Evolutionary conservation across 352 stramenopile genomes (phyloP).

Genomic region (Sclerospora graminicola): DNA sequence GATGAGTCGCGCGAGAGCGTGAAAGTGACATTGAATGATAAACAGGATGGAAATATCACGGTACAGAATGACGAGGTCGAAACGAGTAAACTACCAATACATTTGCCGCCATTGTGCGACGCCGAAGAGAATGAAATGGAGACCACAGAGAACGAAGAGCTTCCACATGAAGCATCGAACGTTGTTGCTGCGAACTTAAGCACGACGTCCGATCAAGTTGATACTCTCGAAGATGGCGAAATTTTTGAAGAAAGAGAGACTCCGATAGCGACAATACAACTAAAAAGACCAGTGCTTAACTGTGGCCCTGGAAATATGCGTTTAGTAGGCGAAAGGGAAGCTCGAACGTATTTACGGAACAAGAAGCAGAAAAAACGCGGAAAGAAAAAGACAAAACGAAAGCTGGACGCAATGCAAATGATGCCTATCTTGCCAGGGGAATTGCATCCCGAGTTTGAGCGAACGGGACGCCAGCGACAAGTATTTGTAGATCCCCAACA

Average conservation of each 20-base stretch:
- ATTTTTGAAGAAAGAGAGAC: constrained; percentile 55
- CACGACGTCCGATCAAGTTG: constrained; percentile 1
- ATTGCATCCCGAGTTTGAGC: constrained; percentile 19
- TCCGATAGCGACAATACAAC: constrained; percentile 20
- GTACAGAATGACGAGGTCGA: not conserved
- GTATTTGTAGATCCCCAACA: constrained; percentile 8
- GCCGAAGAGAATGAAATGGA: constrained; percentile 18
- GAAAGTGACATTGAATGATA: constrained; percentile 4
- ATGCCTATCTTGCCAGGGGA: constrained; percentile 2
- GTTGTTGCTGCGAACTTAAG: not conserved
- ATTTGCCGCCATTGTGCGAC: not conserved
- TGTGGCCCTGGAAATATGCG: constrained; percentile 8
- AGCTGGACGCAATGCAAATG: constrained; percentile 45
- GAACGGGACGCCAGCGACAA: constrained; percentile 23
- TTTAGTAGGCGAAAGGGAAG: not conserved
- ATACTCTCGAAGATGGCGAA: constrained; percentile 55
- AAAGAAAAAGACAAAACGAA: constrained; percentile 70
- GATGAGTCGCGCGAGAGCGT: constrained; percentile 4
- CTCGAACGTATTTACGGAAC: constrained; percentile 8
- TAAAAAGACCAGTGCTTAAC: constrained; percentile 24
- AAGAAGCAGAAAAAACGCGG: constrained; percentile 73
- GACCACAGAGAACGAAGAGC: constrained; percentile 31
- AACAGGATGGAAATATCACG: not conserved
- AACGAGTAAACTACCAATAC: constrained; percentile 1
- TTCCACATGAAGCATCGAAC: constrained; percentile 11